Percentiles rank a stretch among this genome's conserved stretches.
Evolutionary conservation across 2,329 filamentous ascomycete genomes (phyloP).

Genomic region (Didymellaceae sp.): DNA sequence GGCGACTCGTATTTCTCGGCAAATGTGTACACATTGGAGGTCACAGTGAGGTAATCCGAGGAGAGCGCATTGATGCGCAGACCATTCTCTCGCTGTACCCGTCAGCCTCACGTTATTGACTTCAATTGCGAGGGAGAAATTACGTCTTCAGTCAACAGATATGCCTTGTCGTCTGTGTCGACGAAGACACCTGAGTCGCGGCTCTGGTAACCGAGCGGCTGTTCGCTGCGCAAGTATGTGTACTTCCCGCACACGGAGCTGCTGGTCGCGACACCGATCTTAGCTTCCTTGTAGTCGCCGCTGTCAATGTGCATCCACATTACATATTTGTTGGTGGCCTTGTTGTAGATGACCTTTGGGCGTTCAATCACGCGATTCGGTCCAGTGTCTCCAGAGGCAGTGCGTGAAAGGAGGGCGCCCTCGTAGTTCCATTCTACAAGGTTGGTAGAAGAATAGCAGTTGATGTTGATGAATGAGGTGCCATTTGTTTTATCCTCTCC

Average conservation of each 20-base stretch:
- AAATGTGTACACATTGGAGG: constrained; percentile 60
- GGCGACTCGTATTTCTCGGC: constrained; percentile 65
- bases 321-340: constrained; percentile 68
- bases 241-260: constrained; percentile 68
- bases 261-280: constrained; percentile 68
- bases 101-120: constrained; percentile 1
- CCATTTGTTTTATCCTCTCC: constrained; percentile 74
- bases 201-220: constrained; percentile 59
- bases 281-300: constrained; percentile 66
- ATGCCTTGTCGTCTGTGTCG: constrained; percentile 66
- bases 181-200: constrained; percentile 67
- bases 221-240: constrained; percentile 55
- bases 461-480: constrained; percentile 67
- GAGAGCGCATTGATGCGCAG: constrained; percentile 65
- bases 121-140: constrained; percentile 25
- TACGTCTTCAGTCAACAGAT: constrained; percentile 69
- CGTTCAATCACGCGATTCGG: constrained; percentile 69
- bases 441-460: constrained; percentile 70
- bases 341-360: constrained; percentile 73
- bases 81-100: constrained; percentile 59
- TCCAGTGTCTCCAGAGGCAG: constrained; percentile 63
- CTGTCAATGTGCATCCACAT: constrained; percentile 73
- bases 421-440: constrained; percentile 70
- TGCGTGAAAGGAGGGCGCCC: constrained; percentile 63
- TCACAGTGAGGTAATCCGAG: constrained; percentile 62